These are phyloP conservation scores for Scedosporium apiospermum DNA, from an alignment of 2,329 filamentous ascomycete species.

Conservation along the genomic window DNA sequence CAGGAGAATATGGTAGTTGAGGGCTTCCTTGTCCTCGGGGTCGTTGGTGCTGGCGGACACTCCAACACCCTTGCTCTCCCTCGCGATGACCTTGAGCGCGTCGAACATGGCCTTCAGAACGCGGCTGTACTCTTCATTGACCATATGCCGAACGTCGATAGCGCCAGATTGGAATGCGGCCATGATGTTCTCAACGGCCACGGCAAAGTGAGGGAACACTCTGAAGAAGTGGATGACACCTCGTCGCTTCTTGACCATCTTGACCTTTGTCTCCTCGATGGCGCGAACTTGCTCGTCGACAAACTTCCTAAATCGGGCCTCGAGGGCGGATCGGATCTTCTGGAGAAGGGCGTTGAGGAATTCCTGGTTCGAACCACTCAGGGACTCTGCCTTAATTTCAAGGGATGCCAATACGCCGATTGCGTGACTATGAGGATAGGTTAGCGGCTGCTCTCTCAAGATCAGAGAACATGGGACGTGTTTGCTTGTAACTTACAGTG, in stretches of 20 bases:
- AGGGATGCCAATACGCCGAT: constrained; percentile 76
- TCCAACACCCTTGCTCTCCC: constrained; percentile 49
- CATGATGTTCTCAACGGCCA: constrained; percentile 77
- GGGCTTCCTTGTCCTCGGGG: constrained; percentile 85
- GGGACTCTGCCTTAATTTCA: constrained; percentile 67
- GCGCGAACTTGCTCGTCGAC: constrained; percentile 91
- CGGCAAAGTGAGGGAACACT: constrained; percentile 80
- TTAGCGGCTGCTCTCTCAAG: not conserved
- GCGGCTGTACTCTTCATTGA: constrained; percentile 80
- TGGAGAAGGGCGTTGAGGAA: constrained; percentile 74
- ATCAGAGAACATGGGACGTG: too few relatives aligned
- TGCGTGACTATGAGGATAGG: constrained; percentile 56
- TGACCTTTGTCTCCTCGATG: constrained; percentile 97
- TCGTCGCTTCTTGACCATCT: constrained; percentile 89
- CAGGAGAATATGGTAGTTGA: constrained; percentile 94
- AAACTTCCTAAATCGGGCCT: constrained; percentile 73
- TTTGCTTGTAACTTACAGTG: constrained; percentile 57
- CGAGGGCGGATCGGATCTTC: constrained; percentile 66
- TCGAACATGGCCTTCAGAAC: constrained; percentile 96
- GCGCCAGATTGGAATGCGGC: constrained; percentile 39
- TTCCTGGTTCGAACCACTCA: constrained; percentile 88
- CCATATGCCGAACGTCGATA: constrained; percentile 59
- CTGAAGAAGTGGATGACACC: constrained; percentile 93
- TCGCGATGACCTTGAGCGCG: constrained; percentile 86
- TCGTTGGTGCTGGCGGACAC: constrained; percentile 34